phyloP scores from a whole-genome alignment of 495 filamentous ascomycete species.

The Pseudevernia furfuracea region DNA sequence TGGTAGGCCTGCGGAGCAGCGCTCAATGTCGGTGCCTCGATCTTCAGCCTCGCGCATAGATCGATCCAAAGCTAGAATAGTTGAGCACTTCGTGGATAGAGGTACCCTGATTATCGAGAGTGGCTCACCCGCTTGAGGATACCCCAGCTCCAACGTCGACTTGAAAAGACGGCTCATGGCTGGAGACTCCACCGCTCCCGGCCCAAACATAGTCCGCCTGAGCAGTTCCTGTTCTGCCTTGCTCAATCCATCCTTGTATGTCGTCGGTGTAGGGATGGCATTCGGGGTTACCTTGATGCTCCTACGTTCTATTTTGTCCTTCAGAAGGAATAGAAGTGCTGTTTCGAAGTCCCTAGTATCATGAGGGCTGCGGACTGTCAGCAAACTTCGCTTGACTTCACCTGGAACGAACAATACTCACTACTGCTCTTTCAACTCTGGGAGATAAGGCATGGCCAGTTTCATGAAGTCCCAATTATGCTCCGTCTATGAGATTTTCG shows the following conservation, averaged over 20 bases:
- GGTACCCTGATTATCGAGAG: neutral
- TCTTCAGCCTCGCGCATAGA: neutral
- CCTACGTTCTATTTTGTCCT: slow-evolving; percentile 1
- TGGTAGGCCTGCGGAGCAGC: slow-evolving; percentile 7
- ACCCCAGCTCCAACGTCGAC: slow-evolving; percentile 8
- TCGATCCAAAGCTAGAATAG: slow-evolving; percentile 12
- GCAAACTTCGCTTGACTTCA: neutral
- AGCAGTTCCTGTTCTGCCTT: slow-evolving; percentile 4
- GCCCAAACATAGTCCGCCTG: neutral
- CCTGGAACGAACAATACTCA: neutral
- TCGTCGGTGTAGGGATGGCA: neutral
- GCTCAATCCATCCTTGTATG: slow-evolving; percentile 4
- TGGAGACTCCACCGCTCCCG: slow-evolving; percentile 1
- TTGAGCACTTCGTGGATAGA: neutral
- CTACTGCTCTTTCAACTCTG: slow-evolving; percentile 12
- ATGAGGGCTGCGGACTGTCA: slow-evolving; percentile 3
- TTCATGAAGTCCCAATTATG: slow-evolving; percentile 13
- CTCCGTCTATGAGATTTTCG: no score
- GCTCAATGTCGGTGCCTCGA: slow-evolving; percentile 5
- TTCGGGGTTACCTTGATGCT: neutral
- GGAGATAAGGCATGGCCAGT: slow-evolving; percentile 13
- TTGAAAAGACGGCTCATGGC: slow-evolving; percentile 11
- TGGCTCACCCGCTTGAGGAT: slow-evolving; percentile 10
- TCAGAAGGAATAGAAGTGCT: slow-evolving; percentile 10
- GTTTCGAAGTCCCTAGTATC: slow-evolving; percentile 7